Evolutionary conservation across 768 basidiomycete species (phyloP).

Genomic region (Mrakia frigida): DNA sequence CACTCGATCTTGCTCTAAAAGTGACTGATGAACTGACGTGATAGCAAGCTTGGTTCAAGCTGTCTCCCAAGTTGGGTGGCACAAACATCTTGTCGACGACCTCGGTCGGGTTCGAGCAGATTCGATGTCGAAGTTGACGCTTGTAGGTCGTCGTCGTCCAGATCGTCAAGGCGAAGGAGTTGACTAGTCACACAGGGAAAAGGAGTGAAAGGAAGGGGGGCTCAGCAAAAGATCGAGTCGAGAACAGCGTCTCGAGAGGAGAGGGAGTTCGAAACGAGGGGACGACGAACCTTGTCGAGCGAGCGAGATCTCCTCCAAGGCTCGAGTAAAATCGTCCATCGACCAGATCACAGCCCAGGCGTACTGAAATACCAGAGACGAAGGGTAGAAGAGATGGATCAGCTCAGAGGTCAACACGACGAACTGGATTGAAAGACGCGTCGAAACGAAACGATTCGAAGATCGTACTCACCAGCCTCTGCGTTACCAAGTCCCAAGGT

Average conservation of each 20-base stretch:
- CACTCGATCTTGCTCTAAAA: too few species aligned
- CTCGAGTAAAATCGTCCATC: constrained; percentile 39
- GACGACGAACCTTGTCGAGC: constrained; percentile 37
- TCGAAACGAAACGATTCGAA: not conserved
- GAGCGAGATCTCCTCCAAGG: constrained; percentile 40
- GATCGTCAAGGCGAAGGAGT: constrained; percentile 42
- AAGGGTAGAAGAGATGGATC: not conserved
- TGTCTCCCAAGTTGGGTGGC: constrained; percentile 41
- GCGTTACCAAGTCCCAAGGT: constrained; percentile 43
- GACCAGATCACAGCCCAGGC: constrained; percentile 44
- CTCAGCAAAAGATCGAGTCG: not conserved
- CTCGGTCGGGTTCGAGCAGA: constrained; percentile 37
- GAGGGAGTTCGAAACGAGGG: not conserved
- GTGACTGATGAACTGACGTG: constrained; percentile 34
- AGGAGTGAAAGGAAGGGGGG: not conserved
- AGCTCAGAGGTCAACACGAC: not conserved
- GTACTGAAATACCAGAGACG: constrained; percentile 22
- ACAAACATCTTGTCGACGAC: constrained; percentile 44
- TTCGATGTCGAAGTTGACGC: constrained; percentile 39
- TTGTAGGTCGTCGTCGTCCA: constrained; percentile 44
- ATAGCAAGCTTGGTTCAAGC: constrained; percentile 44
- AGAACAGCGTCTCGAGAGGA: not conserved
- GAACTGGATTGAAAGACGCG: not conserved
- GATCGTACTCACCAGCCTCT: constrained; percentile 36
- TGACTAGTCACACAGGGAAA: constrained; percentile 21